These are phyloP conservation scores for Albizia julibrissin DNA, from an alignment of 306 rosid species.

Conservation along the genomic window DNA sequence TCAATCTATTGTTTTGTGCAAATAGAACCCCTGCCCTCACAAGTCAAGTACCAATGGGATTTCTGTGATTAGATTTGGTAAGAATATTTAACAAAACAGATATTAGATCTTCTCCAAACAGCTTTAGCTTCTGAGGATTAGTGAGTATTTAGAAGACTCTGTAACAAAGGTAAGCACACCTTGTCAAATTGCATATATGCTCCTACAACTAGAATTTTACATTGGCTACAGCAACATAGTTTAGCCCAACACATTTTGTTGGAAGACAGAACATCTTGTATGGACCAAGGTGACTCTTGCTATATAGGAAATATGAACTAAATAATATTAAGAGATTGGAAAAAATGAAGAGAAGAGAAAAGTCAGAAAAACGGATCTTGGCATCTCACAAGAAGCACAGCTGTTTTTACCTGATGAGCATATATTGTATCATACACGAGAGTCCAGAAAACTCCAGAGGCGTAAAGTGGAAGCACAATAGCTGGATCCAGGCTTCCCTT, in stretches of 20 bases:
- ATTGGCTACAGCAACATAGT: not conserved
- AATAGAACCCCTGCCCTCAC: not conserved
- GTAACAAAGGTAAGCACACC: slow-evolving; percentile 5
- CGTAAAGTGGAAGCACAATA: slow-evolving; percentile 77
- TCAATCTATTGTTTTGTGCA: not conserved
- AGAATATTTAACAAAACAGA: not conserved
- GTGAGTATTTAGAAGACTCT: not conserved
- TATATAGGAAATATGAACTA: not conserved
- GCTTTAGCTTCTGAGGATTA: not conserved
- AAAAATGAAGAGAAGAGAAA: not conserved
- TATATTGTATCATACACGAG: slow-evolving; percentile 91
- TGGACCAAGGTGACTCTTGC: not conserved
- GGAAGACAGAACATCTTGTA: not conserved
- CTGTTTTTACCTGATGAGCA: slow-evolving; percentile 85
- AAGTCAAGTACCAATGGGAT: not conserved
- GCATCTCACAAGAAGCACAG: slow-evolving; percentile 1
- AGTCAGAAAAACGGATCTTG: slow-evolving; percentile 8
- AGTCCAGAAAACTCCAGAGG: slow-evolving; percentile 91
- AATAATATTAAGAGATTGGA: slow-evolving; percentile 14
- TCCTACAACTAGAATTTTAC: not conserved
- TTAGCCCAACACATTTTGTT: not conserved
- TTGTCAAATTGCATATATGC: not conserved
- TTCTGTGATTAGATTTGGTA: not conserved
- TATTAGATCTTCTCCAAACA: not conserved
- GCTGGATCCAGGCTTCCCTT: slow-evolving; percentile 80